A percentile compares a stretch with the other conserved stretches of the same genome.
Conservation (phyloP, 306 rosid genomes). For the Datisca glomerata region DNA sequence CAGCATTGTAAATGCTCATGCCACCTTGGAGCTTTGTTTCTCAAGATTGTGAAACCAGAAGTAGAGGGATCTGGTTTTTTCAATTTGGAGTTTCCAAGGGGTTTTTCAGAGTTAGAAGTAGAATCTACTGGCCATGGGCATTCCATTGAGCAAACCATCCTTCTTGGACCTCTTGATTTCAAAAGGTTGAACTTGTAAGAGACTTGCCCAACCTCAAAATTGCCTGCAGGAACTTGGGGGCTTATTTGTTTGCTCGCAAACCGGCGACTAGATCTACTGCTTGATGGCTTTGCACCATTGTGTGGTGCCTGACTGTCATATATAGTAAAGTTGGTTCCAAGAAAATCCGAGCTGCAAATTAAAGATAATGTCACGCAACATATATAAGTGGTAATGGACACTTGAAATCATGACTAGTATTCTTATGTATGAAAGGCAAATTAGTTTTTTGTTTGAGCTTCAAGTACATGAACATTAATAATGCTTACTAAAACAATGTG, state of each 20-base stretch:
- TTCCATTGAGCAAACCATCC: conserved; percentile 70
- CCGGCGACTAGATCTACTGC: conserved; percentile 69
- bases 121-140: conserved; percentile 40
- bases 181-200: conserved; percentile 87
- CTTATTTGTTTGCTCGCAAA: conserved; percentile 95
- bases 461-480: too few species aligned
- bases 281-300: conserved; percentile 81
- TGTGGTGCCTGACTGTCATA: conserved; percentile 88
- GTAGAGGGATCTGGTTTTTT: conserved; percentile 23
- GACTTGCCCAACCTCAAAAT: conserved; percentile 84
- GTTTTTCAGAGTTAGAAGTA: conserved; percentile 18
- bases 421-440: too few species aligned
- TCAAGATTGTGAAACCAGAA: conserved; percentile 49
- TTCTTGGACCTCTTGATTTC: conserved; percentile 98
- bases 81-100: conserved; percentile 17
- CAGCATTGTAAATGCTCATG: conserved; percentile 92
- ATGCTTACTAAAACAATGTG: too few species aligned
- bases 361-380: too few species aligned
- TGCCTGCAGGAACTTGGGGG: conserved; percentile 93
- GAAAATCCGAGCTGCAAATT: conserved; percentile 95
- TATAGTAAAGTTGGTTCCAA: conserved; percentile 86
- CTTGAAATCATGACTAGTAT: too few species aligned
- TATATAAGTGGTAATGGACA: too few species aligned
- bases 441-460: too few species aligned
- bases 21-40: conserved; percentile 98